A percentile compares a stretch with the other conserved stretches of the same genome.
phyloP scores from a whole-genome alignment of 495 filamentous ascomycete species.

The Aspergillus funiculosus region DNA sequence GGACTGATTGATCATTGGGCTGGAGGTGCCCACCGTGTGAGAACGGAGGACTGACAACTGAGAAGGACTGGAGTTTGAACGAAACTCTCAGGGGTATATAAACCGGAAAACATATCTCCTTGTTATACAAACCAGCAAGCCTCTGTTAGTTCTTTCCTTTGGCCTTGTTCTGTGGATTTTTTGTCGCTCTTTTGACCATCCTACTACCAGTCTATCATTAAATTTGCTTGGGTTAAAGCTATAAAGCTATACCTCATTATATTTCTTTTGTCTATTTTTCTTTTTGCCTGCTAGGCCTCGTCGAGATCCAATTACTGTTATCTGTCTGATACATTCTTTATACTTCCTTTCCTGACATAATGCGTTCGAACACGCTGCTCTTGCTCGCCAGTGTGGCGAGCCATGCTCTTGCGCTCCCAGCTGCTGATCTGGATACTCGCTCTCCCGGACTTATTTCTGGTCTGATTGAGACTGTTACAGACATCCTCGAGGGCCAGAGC shows the following conservation, averaged over 20 bases:
- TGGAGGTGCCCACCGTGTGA: no score
- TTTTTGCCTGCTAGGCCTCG: conserved; percentile 11
- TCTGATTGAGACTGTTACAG: conserved; percentile 12
- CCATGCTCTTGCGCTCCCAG: conserved; percentile 32
- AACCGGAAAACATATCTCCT: conserved; percentile 28
- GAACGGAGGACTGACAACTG: no score
- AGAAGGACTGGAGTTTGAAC: no score
- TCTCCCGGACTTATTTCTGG: conserved; percentile 18
- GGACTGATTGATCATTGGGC: conserved; percentile 18
- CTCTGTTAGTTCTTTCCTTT: conserved; percentile 22
- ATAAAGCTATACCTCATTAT: no score
- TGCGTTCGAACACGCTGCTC: conserved; percentile 35
- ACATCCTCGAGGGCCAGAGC: conserved; percentile 26
- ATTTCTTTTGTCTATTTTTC: conserved; percentile 17
- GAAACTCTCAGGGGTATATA: conserved; percentile 43
- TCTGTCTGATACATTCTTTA: conserved; percentile 13
- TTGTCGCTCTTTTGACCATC: conserved; percentile 22
- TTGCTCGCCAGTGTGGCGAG: conserved; percentile 39
- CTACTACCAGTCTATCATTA: conserved; percentile 37
- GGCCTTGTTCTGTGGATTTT: conserved; percentile 19
- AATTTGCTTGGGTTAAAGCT: conserved; percentile 21
- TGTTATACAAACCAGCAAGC: conserved; percentile 17
- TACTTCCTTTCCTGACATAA: conserved; percentile 21
- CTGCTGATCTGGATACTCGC: conserved; percentile 29
- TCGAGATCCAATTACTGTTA: conserved; percentile 14